These are phyloP conservation scores for Phytophthora rubi DNA, from an alignment of 352 stramenopile species.

Conservation along the genomic window DNA sequence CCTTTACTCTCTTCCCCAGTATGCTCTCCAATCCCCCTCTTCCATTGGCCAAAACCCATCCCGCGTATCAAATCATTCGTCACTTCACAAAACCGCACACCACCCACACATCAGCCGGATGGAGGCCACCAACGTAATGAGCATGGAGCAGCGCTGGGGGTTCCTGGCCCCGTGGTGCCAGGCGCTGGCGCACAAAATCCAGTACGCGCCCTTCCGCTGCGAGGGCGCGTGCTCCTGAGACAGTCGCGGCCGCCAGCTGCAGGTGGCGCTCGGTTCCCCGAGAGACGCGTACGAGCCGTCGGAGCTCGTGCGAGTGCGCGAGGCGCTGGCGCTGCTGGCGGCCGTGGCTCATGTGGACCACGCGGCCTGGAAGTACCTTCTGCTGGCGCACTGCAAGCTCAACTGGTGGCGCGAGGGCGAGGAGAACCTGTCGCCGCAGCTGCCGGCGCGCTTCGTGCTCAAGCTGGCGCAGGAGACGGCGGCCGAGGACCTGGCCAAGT, in stretches of 20 bases:
- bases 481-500: not conserved
- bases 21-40: not conserved
- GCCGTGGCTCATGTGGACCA: constrained; percentile 33
- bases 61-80: not conserved
- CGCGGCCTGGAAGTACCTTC: constrained; percentile 32
- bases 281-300: constrained; percentile 4
- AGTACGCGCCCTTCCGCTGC: constrained; percentile 10
- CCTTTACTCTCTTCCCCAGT: not conserved
- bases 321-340: constrained; percentile 38
- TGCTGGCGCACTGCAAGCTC: constrained; percentile 32
- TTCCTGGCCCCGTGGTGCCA: constrained; percentile 22
- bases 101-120: not conserved
- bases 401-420: constrained; percentile 30
- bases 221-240: constrained; percentile 8
- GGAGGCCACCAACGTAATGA: not conserved
- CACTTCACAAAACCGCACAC: not conserved
- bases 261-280: constrained; percentile 18
- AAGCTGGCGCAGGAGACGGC: constrained; percentile 8
- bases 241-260: not conserved
- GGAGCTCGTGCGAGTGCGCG: constrained; percentile 16
- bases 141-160: constrained; percentile 16
- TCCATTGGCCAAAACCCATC: not conserved
- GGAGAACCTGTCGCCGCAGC: constrained; percentile 25
- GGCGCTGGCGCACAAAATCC: not conserved
- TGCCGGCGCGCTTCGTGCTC: constrained; percentile 28